Base-by-base conservation (phyloP, 345 rosid genomes). In the Citrus reticulata region DNA sequence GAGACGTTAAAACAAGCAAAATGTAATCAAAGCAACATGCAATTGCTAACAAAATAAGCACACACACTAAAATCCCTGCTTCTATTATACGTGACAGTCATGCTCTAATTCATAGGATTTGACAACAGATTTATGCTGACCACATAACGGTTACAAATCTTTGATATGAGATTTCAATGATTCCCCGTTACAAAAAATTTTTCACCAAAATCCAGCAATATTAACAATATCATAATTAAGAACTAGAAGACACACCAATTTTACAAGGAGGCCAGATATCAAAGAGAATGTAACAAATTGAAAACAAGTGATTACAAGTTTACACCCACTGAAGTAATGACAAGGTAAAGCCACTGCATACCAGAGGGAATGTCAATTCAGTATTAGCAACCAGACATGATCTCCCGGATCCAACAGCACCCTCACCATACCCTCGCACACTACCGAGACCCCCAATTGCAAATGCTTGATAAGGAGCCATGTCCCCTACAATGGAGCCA, bases 381-480 rank as follows among this genome's bases (percentile, higher is more conserved):
- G 86, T 89, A 85, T 95, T 95, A 74, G 94, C 93, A 78, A 93
- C 89, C 70, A 95, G 85, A 85, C 98, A 95, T 35, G 98, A 93
- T 78, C 98, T 88, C 60, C 99, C 99, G 5, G 92, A 91, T 85
- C 98, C 99, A 84, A 93, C 89, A 80, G 95, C 97, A 14, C 98
- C 99, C 59, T 95, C 97, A 68, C 99, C 99, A 81, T 93, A 93
- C 42, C 99, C 98, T 62, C 98, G 87, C 14, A 95, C 97, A 75
- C 94, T 92, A 74, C 92, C 94, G 55, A 89, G 72, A 79, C 99
- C 99, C 37, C 99, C 99, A 69, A 95, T 86, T 79, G 98, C 87
- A 89, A 95, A 95, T 76, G 99, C 97, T 86, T 93, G 99, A 85
- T 93, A 92, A 81, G 99, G 98, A 84, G 99, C 96, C 96, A 95